phyloP scores from a whole-genome alignment of 2,329 filamentous ascomycete species.

The Aspergillus sp. region DNA sequence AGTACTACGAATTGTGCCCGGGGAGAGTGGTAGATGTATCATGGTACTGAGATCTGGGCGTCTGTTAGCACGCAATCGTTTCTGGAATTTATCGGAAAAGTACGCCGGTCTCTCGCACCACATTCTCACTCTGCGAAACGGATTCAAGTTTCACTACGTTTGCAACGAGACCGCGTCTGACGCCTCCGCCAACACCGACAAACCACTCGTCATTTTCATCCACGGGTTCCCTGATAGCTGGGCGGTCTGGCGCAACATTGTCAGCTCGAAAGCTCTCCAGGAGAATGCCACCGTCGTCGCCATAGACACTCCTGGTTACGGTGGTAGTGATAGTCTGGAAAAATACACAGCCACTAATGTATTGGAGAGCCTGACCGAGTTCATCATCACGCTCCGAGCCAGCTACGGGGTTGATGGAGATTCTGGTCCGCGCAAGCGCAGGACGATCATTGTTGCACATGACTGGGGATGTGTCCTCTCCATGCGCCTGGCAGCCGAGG shows the following conservation, averaged over 20 bases:
- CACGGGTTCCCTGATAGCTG: constrained; percentile 62
- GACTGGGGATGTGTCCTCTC: constrained; percentile 56
- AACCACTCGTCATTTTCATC: constrained; percentile 52
- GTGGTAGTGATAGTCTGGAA: constrained; percentile 54
- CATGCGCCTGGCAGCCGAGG: constrained; percentile 59
- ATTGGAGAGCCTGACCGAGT: constrained; percentile 54
- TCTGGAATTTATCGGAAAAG: constrained; percentile 55
- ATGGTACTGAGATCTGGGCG: neutral
- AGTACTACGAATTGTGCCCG: neutral
- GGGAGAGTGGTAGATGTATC: neutral
- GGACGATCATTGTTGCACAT: constrained; percentile 51
- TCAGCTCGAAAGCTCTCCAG: constrained; percentile 41
- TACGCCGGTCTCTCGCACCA: constrained; percentile 49
- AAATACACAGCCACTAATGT: constrained; percentile 52
- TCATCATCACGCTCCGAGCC: constrained; percentile 51
- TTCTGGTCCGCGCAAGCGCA: constrained; percentile 36
- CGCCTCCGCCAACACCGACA: constrained; percentile 16
- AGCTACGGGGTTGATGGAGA: constrained; percentile 42
- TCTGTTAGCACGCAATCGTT: constrained; percentile 47
- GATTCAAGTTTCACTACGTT: constrained; percentile 57
- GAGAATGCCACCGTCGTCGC: constrained; percentile 50
- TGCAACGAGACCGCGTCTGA: constrained; percentile 33
- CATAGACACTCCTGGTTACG: constrained; percentile 59
- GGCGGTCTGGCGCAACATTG: constrained; percentile 52
- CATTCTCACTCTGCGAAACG: constrained; percentile 50